Percentiles rank a stretch among this genome's conserved stretches.
Conservation (phyloP, 371 early-diverging fungal species). For the Mortierella polycephala region DNA sequence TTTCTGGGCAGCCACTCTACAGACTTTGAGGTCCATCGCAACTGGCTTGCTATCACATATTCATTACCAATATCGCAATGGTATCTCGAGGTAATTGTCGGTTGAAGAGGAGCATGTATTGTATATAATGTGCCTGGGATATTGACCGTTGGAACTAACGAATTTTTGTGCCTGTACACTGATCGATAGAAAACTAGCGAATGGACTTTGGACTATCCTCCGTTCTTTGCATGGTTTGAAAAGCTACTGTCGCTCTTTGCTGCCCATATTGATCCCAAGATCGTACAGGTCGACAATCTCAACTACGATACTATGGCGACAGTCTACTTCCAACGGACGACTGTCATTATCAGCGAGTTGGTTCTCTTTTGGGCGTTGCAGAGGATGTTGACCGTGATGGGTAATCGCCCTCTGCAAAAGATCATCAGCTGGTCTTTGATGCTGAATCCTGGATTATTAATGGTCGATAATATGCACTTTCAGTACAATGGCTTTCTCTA, state of each 20-base stretch:
- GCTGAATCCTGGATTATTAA: conserved; percentile 86
- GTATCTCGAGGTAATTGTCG: conserved; percentile 85
- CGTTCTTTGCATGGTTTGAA: conserved; percentile 98
- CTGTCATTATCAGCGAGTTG: conserved; percentile 86
- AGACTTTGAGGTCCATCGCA: conserved; percentile 98
- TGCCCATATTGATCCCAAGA: conserved; percentile 73
- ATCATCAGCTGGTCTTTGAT: conserved; percentile 63
- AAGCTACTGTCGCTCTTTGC: conserved; percentile 77
- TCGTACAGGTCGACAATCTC: conserved; percentile 78
- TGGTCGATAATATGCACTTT: conserved; percentile 95
- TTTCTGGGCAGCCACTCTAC: conserved; percentile 79
- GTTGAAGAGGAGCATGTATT: neutral
- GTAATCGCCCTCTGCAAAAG: conserved; percentile 50
- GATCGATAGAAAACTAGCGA: conserved; percentile 78
- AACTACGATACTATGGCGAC: conserved; percentile 75
- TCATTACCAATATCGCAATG: conserved; percentile 83
- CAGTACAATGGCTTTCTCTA: conserved; percentile 97
- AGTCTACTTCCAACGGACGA: conserved; percentile 85
- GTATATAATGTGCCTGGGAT: neutral
- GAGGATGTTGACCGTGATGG: conserved; percentile 51
- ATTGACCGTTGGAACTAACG: too few species aligned
- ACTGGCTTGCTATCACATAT: conserved; percentile 97
- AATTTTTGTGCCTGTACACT: neutral
- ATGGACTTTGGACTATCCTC: conserved; percentile 98
- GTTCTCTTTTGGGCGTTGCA: conserved; percentile 77